phyloP scores from a whole-genome alignment of 202 grass and related monocot genomes.

The Hordeum pubiflorum region DNA sequence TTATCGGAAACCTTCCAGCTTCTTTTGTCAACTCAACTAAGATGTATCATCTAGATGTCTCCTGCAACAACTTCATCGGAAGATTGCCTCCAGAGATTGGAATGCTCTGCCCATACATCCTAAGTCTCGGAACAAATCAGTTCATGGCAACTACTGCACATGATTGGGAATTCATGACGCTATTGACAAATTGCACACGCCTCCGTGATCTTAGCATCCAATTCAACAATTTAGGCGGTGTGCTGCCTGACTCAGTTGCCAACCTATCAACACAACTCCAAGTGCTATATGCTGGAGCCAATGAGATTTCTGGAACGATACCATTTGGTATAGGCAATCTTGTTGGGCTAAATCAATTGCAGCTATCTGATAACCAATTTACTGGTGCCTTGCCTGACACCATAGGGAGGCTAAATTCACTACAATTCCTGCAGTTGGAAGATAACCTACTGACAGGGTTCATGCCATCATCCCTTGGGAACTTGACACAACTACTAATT shows the following conservation, averaged over 20 bases:
- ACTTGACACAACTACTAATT: neutral
- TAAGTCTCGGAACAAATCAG: neutral
- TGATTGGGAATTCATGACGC: slow-evolving; percentile 11
- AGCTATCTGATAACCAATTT: neutral
- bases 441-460: neutral
- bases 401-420: neutral
- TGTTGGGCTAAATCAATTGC: neutral
- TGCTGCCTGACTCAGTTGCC: neutral
- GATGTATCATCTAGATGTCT: neutral
- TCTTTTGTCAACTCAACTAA: slow-evolving; percentile 17
- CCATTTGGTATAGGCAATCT: neutral
- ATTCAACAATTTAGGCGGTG: neutral
- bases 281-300: neutral
- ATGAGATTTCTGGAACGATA: neutral
- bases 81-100: neutral
- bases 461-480: slow-evolving; percentile 24
- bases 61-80: neutral
- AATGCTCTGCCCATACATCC: neutral
- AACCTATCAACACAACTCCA: slow-evolving; percentile 19
- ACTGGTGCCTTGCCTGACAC: neutral
- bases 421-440: neutral
- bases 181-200: slow-evolving; percentile 29
- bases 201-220: neutral
- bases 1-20: slow-evolving; percentile 13
- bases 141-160: neutral